These are phyloP conservation scores for Lentinula sp. DNA, from an alignment of 768 basidiomycete species.

Conservation along the genomic window DNA sequence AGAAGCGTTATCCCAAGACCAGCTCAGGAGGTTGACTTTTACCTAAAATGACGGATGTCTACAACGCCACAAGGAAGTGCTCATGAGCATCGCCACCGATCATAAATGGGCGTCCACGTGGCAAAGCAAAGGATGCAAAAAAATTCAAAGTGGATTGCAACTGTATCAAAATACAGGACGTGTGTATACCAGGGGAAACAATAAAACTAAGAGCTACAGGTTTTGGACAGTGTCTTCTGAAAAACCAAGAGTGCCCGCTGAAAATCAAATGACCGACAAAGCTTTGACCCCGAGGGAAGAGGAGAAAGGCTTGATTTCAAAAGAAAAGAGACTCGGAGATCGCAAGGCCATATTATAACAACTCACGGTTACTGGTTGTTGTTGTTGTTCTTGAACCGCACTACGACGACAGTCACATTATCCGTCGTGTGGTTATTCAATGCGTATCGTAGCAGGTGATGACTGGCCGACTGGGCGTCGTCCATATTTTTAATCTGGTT, in stretches of 20 bases:
- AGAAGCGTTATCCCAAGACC: not conserved
- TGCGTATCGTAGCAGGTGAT: slow-evolving; percentile 74
- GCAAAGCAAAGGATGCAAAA: not conserved
- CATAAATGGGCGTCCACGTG: not conserved
- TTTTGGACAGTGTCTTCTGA: not conserved
- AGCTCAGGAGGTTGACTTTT: not conserved
- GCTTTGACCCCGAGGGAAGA: not conserved
- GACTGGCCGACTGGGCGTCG: slow-evolving; percentile 81
- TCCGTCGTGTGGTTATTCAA: slow-evolving; percentile 87
- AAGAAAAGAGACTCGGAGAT: too few species aligned
- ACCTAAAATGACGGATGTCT: not conserved
- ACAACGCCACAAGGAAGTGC: not conserved
- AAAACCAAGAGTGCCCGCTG: not conserved
- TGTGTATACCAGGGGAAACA: not conserved
- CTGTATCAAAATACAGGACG: too few species aligned
- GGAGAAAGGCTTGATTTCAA: slow-evolving; percentile 9
- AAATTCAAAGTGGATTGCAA: too few species aligned
- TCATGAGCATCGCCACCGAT: not conserved
- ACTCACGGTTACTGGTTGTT: slow-evolving; percentile 11
- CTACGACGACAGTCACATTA: slow-evolving; percentile 88
- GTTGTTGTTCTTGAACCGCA: slow-evolving; percentile 72
- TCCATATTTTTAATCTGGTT: slow-evolving; percentile 68
- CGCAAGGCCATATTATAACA: not conserved
- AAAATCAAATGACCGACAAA: not conserved
- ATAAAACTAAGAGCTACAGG: not conserved